Evolutionary conservation across 768 basidiomycete genomes (phyloP).

Genomic region (Psilocybe sp.): DNA sequence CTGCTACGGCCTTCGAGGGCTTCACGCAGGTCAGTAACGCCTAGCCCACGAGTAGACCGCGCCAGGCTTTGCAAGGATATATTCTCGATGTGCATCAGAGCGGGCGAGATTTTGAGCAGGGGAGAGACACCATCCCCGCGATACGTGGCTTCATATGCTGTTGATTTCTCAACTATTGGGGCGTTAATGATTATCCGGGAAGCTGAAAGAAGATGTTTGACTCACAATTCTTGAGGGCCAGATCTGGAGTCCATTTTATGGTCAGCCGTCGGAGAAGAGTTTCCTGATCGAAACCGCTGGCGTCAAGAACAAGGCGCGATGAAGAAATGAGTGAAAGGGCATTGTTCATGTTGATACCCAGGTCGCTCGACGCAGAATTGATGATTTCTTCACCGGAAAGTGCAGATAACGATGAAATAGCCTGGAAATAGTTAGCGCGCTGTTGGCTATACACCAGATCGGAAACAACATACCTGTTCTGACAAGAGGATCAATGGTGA

Average conservation of each 20-base stretch:
- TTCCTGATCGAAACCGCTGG: conserved; percentile 61
- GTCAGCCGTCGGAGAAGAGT: conserved; percentile 53
- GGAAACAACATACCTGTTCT: conserved; percentile 44
- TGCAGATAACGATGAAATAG: conserved; percentile 11
- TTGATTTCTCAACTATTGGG: conserved; percentile 15
- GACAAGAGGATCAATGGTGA: conserved; percentile 49
- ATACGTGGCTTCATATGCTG: conserved; percentile 47
- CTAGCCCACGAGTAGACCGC: conserved; percentile 75
- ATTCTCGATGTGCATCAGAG: conserved; percentile 90
- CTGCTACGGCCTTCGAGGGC: conserved; percentile 85
- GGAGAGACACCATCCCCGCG: conserved; percentile 71
- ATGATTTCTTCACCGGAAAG: conserved; percentile 5
- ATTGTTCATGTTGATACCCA: conserved; percentile 19
- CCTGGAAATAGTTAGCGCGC: not conserved
- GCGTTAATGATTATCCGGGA: not conserved
- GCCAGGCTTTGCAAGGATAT: conserved; percentile 83
- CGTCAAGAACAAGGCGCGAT: conserved; percentile 53
- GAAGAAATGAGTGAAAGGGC: conserved; percentile 57
- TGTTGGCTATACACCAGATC: not conserved
- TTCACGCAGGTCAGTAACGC: conserved; percentile 85
- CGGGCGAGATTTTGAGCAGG: conserved; percentile 77
- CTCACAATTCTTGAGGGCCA: conserved; percentile 77
- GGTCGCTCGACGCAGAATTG: not conserved
- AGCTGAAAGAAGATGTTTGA: conserved; percentile 1
- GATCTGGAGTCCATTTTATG: conserved; percentile 68